Evolutionary conservation across 2,329 filamentous ascomycete genomes (phyloP).

Genomic region (Aspergillus aculeatus): DNA sequence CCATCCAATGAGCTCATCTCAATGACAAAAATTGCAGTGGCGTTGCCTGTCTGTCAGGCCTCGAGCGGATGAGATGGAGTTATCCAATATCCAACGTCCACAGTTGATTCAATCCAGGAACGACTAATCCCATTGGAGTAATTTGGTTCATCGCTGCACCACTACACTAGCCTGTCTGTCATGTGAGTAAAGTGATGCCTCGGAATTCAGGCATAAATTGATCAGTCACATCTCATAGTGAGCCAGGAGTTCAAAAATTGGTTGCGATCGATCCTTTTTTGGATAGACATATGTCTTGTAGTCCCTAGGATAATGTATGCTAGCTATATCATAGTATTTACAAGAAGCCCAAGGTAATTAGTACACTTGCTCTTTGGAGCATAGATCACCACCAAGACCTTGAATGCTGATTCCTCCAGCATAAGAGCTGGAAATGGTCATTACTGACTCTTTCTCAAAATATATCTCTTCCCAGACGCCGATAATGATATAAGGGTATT

Average conservation of each 20-base stretch:
- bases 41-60: background rate
- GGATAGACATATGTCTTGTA: no score
- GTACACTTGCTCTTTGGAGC: background rate
- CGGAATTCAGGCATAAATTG: no score
- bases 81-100: background rate
- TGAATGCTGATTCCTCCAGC: background rate
- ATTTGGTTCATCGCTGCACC: background rate
- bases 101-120: background rate
- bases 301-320: conserved; percentile 4
- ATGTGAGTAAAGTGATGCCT: background rate
- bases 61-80: background rate
- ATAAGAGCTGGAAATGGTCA: background rate
- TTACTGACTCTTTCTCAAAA: background rate
- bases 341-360: background rate
- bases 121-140: background rate
- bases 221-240: no score
- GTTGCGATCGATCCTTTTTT: no score
- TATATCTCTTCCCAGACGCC: background rate
- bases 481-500: background rate
- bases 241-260: no score
- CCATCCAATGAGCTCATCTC: background rate
- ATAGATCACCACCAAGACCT: background rate
- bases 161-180: background rate
- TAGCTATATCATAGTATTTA: conserved; percentile 5
- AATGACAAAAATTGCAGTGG: background rate